phyloP scores from a whole-genome alignment of 331 rosid species.

The Rhamnella rubrinervis region DNA sequence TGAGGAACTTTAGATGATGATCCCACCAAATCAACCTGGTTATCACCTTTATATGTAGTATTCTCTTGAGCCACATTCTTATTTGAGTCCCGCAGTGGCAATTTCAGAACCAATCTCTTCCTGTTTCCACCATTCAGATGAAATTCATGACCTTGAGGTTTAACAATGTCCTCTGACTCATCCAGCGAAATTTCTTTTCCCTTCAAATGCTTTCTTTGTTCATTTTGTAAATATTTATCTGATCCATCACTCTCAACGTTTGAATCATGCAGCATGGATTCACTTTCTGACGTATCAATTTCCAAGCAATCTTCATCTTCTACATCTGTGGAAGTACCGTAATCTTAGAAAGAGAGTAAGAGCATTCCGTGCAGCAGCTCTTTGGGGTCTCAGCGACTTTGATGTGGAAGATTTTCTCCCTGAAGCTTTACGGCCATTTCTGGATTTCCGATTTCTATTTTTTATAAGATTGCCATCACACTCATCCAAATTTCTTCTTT shows the following conservation, averaged over 20 bases:
- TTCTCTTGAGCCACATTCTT: constrained; percentile 30
- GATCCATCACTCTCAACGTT: constrained; percentile 80
- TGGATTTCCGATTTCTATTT: constrained; percentile 56
- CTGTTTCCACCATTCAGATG: constrained; percentile 48
- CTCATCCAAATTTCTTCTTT: constrained; percentile 89
- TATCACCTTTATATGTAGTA: constrained; percentile 24
- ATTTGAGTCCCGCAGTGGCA: constrained; percentile 59
- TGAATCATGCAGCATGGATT: constrained; percentile 63
- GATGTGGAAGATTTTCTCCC: constrained; percentile 63
- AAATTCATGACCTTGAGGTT: constrained; percentile 42
- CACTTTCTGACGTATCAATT: constrained; percentile 77
- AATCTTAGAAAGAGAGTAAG: constrained; percentile 78
- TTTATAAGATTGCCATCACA: constrained; percentile 50
- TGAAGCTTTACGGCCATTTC: constrained; percentile 53
- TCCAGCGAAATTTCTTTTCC: constrained; percentile 66
- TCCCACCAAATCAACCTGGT: constrained; percentile 52
- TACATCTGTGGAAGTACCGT: constrained; percentile 67
- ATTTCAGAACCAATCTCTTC: constrained; percentile 68
- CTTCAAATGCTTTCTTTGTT: constrained; percentile 50
- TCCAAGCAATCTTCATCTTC: constrained; percentile 75
- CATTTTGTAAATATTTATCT: constrained; percentile 46
- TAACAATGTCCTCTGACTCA: constrained; percentile 43
- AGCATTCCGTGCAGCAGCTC: constrained; percentile 97
- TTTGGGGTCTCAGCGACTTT: constrained; percentile 85
- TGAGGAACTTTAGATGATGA: constrained; percentile 59